phyloP scores from a whole-genome alignment of 305 asterid species.

The Fraxinus ornus region DNA sequence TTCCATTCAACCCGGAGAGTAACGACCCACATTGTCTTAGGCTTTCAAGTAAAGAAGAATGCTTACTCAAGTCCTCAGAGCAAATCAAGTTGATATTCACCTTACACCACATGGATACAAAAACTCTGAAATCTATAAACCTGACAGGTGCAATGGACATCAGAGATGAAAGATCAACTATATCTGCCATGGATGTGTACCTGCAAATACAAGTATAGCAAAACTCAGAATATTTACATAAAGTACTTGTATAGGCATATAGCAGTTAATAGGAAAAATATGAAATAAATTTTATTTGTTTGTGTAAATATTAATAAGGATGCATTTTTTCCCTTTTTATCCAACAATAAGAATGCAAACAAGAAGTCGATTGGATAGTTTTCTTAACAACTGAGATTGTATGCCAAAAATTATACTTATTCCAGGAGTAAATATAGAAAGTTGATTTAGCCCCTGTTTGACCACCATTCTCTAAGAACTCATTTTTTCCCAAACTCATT shows the following conservation, averaged over 20 bases:
- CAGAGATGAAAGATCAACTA: slow-evolving; percentile 64
- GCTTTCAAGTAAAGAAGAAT: slow-evolving; percentile 36
- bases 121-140: slow-evolving; percentile 70
- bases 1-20: slow-evolving; percentile 61
- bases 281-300: slow-evolving; percentile 9
- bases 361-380: background rate
- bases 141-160: slow-evolving; percentile 49
- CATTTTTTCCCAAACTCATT: background rate
- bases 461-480: background rate
- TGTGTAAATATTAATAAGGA: background rate
- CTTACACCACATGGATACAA: slow-evolving; percentile 67
- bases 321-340: background rate
- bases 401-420: background rate
- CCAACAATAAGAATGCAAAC: slow-evolving; percentile 3
- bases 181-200: slow-evolving; percentile 76
- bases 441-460: background rate
- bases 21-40: slow-evolving; percentile 64
- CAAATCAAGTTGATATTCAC: slow-evolving; percentile 52
- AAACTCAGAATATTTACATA: slow-evolving; percentile 17
- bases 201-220: slow-evolving; percentile 38
- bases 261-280: slow-evolving; percentile 8
- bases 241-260: background rate
- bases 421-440: background rate
- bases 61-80: slow-evolving; percentile 25
- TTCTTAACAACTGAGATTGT: background rate